Conservation (phyloP, 1,139 yeast genomes). For the Yamadazyma dendronema region DNA sequence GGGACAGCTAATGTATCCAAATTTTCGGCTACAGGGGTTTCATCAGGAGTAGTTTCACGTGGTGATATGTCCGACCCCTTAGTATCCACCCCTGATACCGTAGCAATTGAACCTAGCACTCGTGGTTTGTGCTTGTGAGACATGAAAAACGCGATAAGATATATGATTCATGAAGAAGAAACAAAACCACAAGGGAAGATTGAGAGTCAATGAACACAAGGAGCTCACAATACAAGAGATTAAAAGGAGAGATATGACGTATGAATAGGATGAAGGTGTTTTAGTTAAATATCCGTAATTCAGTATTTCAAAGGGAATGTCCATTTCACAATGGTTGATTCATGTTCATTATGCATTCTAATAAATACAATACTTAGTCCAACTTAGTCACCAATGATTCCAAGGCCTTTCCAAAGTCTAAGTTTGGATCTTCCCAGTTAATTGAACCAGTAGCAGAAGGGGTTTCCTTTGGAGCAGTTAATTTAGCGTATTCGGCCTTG, state of each 20-base stretch:
- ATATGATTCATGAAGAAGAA: constrained; percentile 2
- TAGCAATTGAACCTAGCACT: background rate
- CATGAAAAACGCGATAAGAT: background rate
- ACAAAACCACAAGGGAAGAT: too few species aligned
- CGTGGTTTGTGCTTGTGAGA: background rate
- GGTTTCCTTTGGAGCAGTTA: constrained; percentile 48
- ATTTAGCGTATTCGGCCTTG: constrained; percentile 79
- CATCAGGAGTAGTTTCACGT: background rate
- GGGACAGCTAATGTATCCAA: too few species aligned
- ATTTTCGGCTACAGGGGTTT: background rate
- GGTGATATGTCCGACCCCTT: background rate
- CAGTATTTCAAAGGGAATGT: too few species aligned
- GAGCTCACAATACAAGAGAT: too few species aligned
- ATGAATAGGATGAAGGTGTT: too few species aligned
- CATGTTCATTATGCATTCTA: constrained; percentile 2
- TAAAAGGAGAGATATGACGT: too few species aligned
- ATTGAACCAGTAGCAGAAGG: constrained; percentile 40
- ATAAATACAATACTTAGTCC: constrained; percentile 24
- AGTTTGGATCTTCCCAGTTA: constrained; percentile 87
- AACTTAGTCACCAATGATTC: constrained; percentile 45
- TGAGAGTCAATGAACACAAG: too few species aligned
- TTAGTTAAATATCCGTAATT: too few species aligned
- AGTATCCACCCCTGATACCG: background rate
- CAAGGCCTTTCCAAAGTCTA: constrained; percentile 66
- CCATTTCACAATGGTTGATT: too few species aligned